Evolutionary conservation across 768 basidiomycete species (phyloP), one percentile per base, ranked within the genome.

Genomic region (Chalciporus chontae): DNA sequence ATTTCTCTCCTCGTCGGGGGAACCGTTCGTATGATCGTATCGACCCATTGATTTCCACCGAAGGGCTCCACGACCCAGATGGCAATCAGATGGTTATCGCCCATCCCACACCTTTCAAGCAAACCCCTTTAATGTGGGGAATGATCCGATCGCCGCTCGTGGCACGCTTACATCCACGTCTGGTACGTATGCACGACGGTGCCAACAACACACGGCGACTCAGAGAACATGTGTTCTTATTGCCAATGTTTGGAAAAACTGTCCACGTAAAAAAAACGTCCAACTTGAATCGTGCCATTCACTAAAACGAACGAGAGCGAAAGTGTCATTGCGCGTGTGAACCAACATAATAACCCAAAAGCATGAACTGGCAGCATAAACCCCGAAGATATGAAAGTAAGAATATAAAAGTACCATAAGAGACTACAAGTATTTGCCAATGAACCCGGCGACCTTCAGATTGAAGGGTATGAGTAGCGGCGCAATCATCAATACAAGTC

Each of bases 401-500:
- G 42, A 62, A 57, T 32, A 60, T 41, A 52, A 48, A 57, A 64
- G 45, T 48, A 57, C 51, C 51, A 53, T 46, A 40, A 6, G 44
- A 59, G 45, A 51, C 58, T 66, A 73, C 47, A 75, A 69, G 54
- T 64, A 72, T 62, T 70, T 70, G 63, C 70, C 69, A 60, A 75
- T 62, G 60, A 64, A 69, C 74, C 64, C 75, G 75, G 74, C 74
- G 69, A 76, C 74, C 71, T 67, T 76, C 66, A 73, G 71, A 59
- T 70, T 59, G 58, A 75, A 63, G 48, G 72, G 73, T 56, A 72
- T 61, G 55, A 72, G 60, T 47, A 72, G 52, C 43, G 71, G 72
- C 60, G 66, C 65, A 54, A 70, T 68, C 50, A 75, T 64, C 72
- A 69, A 74, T 53, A 68, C 67, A 58, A 75, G 63, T 54, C 61